Percentiles rank a stretch among this genome's conserved stretches.
Conservation (phyloP, 768 basidiomycete genomes). For the Collybiopsis confluens region DNA sequence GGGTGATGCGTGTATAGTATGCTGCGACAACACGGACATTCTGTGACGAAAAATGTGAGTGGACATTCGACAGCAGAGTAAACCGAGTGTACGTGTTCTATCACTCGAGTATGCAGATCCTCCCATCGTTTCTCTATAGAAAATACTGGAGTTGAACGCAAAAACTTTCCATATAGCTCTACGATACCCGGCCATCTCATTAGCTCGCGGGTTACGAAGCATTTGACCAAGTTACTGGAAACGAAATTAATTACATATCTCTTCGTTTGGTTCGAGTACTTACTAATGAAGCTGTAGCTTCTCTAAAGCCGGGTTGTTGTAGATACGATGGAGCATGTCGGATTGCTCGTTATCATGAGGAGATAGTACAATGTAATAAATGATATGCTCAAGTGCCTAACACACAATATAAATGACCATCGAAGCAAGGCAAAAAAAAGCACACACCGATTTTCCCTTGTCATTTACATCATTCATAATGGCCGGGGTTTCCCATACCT, state of each 20-base stretch:
- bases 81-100: constrained; percentile 78
- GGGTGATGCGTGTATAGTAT: constrained; percentile 93
- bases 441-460: constrained; percentile 63
- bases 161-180: constrained; percentile 77
- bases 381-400: constrained; percentile 90
- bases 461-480: constrained; percentile 78
- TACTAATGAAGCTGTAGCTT: constrained; percentile 87
- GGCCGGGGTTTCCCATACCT: constrained; percentile 95
- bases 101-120: constrained; percentile 90
- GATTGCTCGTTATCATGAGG: constrained; percentile 96
- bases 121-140: constrained; percentile 81
- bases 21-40: constrained; percentile 92
- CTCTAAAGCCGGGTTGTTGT: constrained; percentile 68
- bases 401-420: background rate
- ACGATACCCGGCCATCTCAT: constrained; percentile 98
- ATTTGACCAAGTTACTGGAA: constrained; percentile 87
- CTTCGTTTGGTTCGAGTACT: constrained; percentile 15
- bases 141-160: constrained; percentile 82
- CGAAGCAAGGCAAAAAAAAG: background rate
- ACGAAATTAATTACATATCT: constrained; percentile 12
- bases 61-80: background rate
- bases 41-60: constrained; percentile 34
- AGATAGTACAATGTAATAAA: constrained; percentile 90
- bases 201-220: constrained; percentile 87
- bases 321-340: constrained; percentile 91